Percentiles rank a stretch among this genome's conserved stretches.
Conservation (phyloP, 352 stramenopile genomes). For the Phytopythium helicoides region DNA sequence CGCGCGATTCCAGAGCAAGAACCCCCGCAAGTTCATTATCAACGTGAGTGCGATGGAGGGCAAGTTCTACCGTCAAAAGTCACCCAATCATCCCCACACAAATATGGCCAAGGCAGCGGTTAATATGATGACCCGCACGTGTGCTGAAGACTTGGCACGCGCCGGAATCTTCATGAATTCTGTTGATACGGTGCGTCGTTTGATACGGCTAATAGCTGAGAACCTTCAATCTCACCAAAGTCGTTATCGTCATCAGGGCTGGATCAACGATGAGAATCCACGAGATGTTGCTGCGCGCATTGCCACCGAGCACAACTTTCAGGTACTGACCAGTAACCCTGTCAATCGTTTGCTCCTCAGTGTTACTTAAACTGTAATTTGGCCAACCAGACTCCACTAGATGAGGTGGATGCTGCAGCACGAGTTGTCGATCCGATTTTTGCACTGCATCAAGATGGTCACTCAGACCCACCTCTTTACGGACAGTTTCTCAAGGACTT, state of each 20-base stretch:
- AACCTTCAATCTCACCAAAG: no score
- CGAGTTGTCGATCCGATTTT: conserved; percentile 95
- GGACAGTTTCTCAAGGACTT: conserved; percentile 83
- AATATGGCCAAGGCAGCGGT: conserved; percentile 97
- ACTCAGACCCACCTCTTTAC: conserved; percentile 36
- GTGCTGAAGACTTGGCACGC: conserved; percentile 84
- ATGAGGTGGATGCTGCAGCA: conserved; percentile 94
- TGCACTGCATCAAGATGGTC: conserved; percentile 48
- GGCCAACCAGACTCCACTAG: conserved; percentile 86
- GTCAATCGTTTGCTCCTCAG: background rate
- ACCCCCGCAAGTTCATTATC: conserved; percentile 79
- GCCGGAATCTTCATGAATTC: conserved; percentile 94
- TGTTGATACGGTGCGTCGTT: conserved; percentile 83
- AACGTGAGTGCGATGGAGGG: conserved; percentile 97
- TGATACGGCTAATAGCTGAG: no score
- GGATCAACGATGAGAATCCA: conserved; percentile 97
- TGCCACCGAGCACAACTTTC: conserved; percentile 91
- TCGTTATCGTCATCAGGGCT: conserved; percentile 43
- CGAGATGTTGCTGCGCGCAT: conserved; percentile 89
- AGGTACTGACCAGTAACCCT: conserved; percentile 22
- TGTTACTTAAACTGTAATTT: background rate
- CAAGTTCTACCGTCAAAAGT: conserved; percentile 96
- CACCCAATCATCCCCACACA: conserved; percentile 93
- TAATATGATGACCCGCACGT: conserved; percentile 96
- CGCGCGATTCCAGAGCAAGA: conserved; percentile 49